Evolutionary conservation across 768 basidiomycete species (phyloP).

Genomic region (Tephrocybe sp.): DNA sequence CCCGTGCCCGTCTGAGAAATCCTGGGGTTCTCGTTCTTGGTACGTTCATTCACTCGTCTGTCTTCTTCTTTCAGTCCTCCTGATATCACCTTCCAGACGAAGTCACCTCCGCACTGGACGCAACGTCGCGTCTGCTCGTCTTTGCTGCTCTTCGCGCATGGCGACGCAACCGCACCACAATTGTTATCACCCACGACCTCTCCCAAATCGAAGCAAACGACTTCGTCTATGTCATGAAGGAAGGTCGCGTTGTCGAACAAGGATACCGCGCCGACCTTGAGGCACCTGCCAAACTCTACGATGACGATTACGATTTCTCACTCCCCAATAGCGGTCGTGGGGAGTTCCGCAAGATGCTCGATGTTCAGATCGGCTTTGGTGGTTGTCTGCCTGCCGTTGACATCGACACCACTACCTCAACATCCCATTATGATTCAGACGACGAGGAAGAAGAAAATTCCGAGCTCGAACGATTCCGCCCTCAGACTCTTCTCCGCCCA

Average conservation of each 20-base stretch:
- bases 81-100: conserved; percentile 51
- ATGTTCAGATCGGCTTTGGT: conserved; percentile 49
- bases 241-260: conserved; percentile 80
- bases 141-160: conserved; percentile 69
- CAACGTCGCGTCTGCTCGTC: conserved; percentile 82
- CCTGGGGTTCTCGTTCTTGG: conserved; percentile 91
- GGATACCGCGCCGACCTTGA: conserved; percentile 86
- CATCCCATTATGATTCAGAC: conserved; percentile 11
- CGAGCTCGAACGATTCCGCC: conserved; percentile 27
- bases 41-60: conserved; percentile 36
- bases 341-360: conserved; percentile 73
- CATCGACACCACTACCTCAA: conserved; percentile 45
- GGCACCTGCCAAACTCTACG: conserved; percentile 20
- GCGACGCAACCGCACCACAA: conserved; percentile 80
- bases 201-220: conserved; percentile 73
- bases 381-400: conserved; percentile 49
- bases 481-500: conserved; percentile 49
- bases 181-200: conserved; percentile 95
- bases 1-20: conserved; percentile 80
- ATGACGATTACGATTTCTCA: background rate
- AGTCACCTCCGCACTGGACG: conserved; percentile 83
- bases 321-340: conserved; percentile 38
- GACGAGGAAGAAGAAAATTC: conserved; percentile 39
- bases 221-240: conserved; percentile 91
- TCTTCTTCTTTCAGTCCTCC: background rate